Evolutionary conservation across 805 yeast species (phyloP), one percentile per base, ranked within the genome.

Genomic region (Ogataea parapolymorpha): DNA sequence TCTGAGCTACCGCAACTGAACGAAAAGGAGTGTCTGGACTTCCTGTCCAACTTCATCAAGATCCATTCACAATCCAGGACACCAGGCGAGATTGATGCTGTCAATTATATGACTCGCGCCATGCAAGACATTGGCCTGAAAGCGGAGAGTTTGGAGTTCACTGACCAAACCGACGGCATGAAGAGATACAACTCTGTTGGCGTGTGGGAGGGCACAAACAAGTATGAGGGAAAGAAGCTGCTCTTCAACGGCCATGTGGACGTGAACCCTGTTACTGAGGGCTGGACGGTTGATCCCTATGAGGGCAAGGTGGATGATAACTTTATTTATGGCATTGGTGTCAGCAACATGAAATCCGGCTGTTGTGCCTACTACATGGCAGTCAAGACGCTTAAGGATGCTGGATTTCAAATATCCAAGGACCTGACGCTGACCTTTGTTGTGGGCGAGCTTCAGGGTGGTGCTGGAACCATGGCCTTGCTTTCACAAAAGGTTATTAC

Each of bases 281-380:
- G 62, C 10, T 59, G 62, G 63, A 59, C 63, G 9, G 58, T 59
- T 11, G 62, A 59, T 32, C 63, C 63, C 4, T 56, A 58, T 25
- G 56, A 42, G 30, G 63, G 63, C 4, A 42, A 44, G 12, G 39
- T 36, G 16, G 62, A 59, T 32, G 45, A 54, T 12, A 50, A 59
- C 17, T 59, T 44, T 33, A 58, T 59, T 24, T 59, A 57, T 31
- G 63, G 63, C 8, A 58, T 59, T 39, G 62, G 63, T 11, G 63
- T 59, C 10, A 57, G 61, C 16, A 59, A 59, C 44, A 59, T 58
- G 63, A 59, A 59, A 42, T 54, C 61, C 11, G 63, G 63, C 5
- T 59, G 63, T 34, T 53, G 58, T 48, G 62, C 63, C 16, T 59
- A 59, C 37, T 58, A 56, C 32, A 58, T 58, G 63, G 63, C 62